Percentiles rank a stretch among this genome's conserved stretches.
Conservation (phyloP, 345 rosid species). For the Noccaea caerulescens region DNA sequence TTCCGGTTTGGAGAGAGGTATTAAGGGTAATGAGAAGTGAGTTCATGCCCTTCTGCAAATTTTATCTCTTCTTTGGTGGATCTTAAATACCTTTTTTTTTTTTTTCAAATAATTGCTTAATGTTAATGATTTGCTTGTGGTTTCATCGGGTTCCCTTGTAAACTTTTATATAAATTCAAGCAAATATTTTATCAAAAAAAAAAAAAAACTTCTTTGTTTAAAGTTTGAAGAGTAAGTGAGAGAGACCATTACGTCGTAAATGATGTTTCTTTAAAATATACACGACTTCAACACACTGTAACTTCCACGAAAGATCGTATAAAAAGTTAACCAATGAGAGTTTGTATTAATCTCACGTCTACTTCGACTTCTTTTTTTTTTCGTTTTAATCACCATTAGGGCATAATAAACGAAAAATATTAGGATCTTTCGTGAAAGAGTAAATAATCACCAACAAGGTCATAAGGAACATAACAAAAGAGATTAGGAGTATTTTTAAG, state of each 20-base stretch:
- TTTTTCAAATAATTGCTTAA: slow-evolving; percentile 32
- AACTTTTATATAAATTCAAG: no score
- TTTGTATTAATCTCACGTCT: neutral
- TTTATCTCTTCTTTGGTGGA: neutral
- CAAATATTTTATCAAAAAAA: no score
- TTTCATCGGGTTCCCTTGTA: no score
- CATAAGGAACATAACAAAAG: no score
- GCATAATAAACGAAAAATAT: neutral
- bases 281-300: neutral
- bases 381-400: neutral
- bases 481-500: no score
- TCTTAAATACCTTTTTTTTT: neutral
- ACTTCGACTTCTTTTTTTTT: no score
- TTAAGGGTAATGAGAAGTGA: slow-evolving; percentile 49
- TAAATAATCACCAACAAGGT: no score
- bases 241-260: neutral
- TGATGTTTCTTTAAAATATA: neutral
- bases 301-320: neutral
- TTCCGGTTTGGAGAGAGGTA: slow-evolving; percentile 94
- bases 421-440: no score
- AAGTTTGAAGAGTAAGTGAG: slow-evolving; percentile 12
- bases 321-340: neutral
- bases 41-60: slow-evolving; percentile 21
- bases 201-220: no score
- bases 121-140: slow-evolving; percentile 28